phyloP scores from a whole-genome alignment of 257 asterid genomes.

The Solanum lycopersicoides region DNA sequence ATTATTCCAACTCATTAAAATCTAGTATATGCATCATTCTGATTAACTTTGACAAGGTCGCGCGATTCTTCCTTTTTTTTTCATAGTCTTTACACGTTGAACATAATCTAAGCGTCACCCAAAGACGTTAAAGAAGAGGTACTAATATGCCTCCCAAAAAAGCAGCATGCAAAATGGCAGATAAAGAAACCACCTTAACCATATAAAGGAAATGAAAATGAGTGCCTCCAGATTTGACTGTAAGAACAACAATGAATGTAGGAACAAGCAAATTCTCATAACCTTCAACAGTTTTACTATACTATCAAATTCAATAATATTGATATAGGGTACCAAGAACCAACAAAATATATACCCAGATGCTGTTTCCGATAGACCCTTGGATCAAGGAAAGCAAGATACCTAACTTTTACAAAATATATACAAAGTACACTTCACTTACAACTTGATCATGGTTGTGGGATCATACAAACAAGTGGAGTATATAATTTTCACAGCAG shows the following conservation, averaged over 20 bases:
- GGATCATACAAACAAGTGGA: neutral
- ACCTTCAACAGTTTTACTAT: neutral
- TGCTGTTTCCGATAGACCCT: neutral
- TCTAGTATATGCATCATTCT: neutral
- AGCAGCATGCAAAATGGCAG: neutral
- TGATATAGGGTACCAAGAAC: neutral
- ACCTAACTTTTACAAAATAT: neutral
- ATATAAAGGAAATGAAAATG: neutral
- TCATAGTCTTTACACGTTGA: neutral
- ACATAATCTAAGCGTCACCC: neutral
- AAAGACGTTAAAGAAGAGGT: neutral
- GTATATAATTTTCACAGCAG: neutral
- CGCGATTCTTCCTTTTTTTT: neutral
- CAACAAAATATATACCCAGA: neutral
- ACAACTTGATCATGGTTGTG: neutral
- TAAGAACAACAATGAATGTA: neutral
- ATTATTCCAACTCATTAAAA: neutral
- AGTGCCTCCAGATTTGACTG: neutral
- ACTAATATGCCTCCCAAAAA: neutral
- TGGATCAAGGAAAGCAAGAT: neutral
- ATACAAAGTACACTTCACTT: neutral
- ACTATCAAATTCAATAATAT: neutral
- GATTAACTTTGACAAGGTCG: neutral
- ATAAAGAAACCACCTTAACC: neutral
- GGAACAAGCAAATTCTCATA: neutral